Evolutionary conservation across 2,329 filamentous ascomycete species (phyloP).

Genomic region (Monosporascus sp.): DNA sequence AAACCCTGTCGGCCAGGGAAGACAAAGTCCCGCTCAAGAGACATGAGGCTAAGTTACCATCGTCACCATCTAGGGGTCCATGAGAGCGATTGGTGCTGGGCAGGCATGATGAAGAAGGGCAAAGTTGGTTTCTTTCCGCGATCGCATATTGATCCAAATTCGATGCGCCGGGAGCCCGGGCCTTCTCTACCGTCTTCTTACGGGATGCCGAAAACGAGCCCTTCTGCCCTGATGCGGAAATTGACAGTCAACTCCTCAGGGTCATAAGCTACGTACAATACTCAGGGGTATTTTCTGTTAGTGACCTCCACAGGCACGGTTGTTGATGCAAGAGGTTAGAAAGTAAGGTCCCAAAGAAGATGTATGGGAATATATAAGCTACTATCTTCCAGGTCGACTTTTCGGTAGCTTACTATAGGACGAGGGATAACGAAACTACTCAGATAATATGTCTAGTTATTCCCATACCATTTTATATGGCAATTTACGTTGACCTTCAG

Average conservation of each 20-base stretch:
- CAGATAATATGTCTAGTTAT: too few species aligned
- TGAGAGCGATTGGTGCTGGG: constrained; percentile 52
- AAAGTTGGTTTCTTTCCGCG: constrained; percentile 50
- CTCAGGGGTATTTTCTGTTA: background rate
- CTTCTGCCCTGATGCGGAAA: background rate
- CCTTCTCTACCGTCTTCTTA: background rate
- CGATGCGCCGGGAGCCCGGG: constrained; percentile 33
- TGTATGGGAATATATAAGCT: too few species aligned
- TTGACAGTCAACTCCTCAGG: background rate
- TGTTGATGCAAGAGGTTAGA: too few species aligned
- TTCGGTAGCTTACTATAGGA: too few species aligned
- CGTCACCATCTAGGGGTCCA: constrained; percentile 33
- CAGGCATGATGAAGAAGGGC: constrained; percentile 45
- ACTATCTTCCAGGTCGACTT: too few species aligned
- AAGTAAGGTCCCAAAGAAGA: too few species aligned
- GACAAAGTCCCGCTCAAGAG: background rate
- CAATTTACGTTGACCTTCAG: background rate
- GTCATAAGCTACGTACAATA: background rate
- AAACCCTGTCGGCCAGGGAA: background rate
- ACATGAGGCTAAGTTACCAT: background rate
- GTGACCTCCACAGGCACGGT: too few species aligned
- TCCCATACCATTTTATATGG: too few species aligned
- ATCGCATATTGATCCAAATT: constrained; percentile 41
- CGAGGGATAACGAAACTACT: too few species aligned
- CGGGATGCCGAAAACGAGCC: background rate